phyloP scores from a whole-genome alignment of 140 eudicot species.

The Cichorium intybus region DNA sequence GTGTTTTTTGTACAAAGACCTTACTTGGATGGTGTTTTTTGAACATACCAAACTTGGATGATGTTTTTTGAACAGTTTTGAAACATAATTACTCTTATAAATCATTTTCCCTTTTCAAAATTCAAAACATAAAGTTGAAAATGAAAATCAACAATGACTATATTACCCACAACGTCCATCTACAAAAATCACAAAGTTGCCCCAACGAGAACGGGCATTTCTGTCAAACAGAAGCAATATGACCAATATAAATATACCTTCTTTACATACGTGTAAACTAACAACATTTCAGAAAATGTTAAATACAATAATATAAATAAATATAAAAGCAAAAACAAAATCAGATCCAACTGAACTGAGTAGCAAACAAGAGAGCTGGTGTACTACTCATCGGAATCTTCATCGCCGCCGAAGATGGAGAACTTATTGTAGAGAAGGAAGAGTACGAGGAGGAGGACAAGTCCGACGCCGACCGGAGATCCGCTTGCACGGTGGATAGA shows the following conservation, averaged over 20 bases:
- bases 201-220: slow-evolving; percentile 6
- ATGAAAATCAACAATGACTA: neutral
- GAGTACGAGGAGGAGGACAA: slow-evolving; percentile 61
- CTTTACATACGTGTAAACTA: slow-evolving; percentile 7
- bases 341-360: slow-evolving; percentile 1
- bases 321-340: neutral
- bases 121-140: neutral
- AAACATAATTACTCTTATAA: too few species aligned
- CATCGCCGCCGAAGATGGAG: slow-evolving; percentile 87
- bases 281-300: neutral
- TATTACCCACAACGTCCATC: neutral
- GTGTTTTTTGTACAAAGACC: too few species aligned
- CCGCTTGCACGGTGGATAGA: slow-evolving; percentile 92
- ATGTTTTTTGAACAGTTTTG: too few species aligned
- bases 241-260: neutral
- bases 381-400: slow-evolving; percentile 60
- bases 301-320: neutral
- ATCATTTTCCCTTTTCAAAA: too few species aligned
- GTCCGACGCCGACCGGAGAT: slow-evolving; percentile 85
- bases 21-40: too few species aligned
- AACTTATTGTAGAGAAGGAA: slow-evolving; percentile 61
- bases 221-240: slow-evolving; percentile 11
- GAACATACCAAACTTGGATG: too few species aligned
- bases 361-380: neutral
- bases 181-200: neutral